Base-by-base conservation (phyloP, 2,329 filamentous ascomycete species). In the Stagonosporopsis cucurbitacearum region DNA sequence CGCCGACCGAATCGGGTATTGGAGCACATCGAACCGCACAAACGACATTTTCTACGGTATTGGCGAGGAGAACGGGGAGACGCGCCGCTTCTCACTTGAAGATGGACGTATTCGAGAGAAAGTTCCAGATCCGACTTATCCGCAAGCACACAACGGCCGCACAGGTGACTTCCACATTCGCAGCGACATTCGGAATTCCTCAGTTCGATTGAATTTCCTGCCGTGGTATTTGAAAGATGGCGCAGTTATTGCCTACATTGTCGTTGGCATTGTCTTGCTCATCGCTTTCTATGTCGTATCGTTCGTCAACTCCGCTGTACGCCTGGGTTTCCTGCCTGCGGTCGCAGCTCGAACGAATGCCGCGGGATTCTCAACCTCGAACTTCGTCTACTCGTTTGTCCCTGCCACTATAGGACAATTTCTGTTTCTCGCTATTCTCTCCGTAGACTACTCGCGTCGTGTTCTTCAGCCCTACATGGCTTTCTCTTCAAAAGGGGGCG, bases 361-460 rank as follows among this genome's bases (percentile, higher is more conserved):
- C 0, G 65, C 68, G 23, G 90, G 89, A 17, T 97, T 96, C 75
- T 96, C 91, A 1, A 81, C 90, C 0, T 91, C 92, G 45, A 92
- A 96, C 75, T 97, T 97, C 77, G 78, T 96, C 46, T 97, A 92
- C 79, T 86, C 85, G 58, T 92, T 93, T 74, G 52, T 93, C 20
- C 90, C 90, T 0, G 85, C 88, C 2, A 64, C 89, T 0, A 70
- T 92, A 25, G 90, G 87, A 4, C 84, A 87, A 67, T 63, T 89
- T 15, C 77, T 91, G 44, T 90, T 88, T 71, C 81, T 92, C 41
- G 73, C 83, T 46, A 87, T 91, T 72, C 84, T 89, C 58, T 82
- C 84, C 28, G 75, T 92, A 52, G 89, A 92, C 67, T 81, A 86
- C 68, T 80, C 83, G 2, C 71, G 91, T 55, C 86, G 89, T 49